Evolutionary conservation across 345 rosid species (phyloP).

Genomic region (Syzygium jambos): DNA sequence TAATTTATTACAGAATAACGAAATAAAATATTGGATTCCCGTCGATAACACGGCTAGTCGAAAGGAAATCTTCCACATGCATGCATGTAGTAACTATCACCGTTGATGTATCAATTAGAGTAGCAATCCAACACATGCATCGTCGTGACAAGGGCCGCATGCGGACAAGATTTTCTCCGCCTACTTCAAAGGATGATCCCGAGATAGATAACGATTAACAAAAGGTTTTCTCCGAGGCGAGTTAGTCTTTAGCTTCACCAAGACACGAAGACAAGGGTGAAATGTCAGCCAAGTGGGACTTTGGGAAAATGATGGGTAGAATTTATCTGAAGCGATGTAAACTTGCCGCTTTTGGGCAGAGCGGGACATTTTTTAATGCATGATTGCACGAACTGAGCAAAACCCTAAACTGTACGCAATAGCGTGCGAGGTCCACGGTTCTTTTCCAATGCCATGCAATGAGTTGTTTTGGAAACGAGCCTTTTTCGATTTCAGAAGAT

Average conservation of each 20-base stretch:
- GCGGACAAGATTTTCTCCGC: not conserved
- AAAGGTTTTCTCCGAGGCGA: not conserved
- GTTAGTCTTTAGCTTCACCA: not conserved
- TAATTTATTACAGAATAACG: not conserved
- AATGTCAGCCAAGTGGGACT: not conserved
- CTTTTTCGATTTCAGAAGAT: too few relatives aligned
- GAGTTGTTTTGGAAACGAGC: too few relatives aligned
- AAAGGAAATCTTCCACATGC: not conserved
- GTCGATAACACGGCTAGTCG: not conserved
- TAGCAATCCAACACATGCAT: not conserved
- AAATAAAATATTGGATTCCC: not conserved
- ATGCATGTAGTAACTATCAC: not conserved
- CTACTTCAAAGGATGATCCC: not conserved
- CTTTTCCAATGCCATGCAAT: too few relatives aligned
- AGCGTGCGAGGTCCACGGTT: too few relatives aligned
- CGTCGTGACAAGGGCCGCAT: not conserved
- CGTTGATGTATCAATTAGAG: not conserved
- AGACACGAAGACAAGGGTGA: not conserved
- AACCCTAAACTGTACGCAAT: not conserved
- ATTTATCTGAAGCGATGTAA: not conserved
- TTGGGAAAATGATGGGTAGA: not conserved
- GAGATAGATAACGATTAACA: not conserved
- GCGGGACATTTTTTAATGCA: not conserved
- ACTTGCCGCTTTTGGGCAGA: not conserved
- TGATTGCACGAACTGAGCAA: not conserved